Percentiles rank a stretch among this genome's conserved stretches.
Evolutionary conservation across 2,329 filamentous ascomycete genomes (phyloP).

Genomic region (Parastagonospora nodorum): DNA sequence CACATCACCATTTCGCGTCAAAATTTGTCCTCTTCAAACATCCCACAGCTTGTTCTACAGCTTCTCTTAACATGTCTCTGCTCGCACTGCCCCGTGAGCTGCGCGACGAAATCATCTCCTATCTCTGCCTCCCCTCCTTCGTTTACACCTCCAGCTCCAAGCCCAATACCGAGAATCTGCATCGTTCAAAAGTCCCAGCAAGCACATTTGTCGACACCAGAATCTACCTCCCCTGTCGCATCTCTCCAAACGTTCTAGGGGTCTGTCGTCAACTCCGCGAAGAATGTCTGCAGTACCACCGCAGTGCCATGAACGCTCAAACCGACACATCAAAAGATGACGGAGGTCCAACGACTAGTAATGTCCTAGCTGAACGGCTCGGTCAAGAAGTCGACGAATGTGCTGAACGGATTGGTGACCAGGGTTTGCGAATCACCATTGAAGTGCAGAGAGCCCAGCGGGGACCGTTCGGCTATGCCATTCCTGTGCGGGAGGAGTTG

Average conservation of each 20-base stretch:
- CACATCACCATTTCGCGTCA: too few relatives aligned
- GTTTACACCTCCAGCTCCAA: slow-evolving; percentile 29
- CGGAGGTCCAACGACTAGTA: slow-evolving; percentile 2
- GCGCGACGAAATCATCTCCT: slow-evolving; percentile 30
- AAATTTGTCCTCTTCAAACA: too few relatives aligned
- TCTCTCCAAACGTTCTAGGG: slow-evolving; percentile 25
- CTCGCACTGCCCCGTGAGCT: slow-evolving; percentile 33
- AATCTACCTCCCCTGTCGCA: slow-evolving; percentile 29
- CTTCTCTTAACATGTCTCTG: slow-evolving; percentile 8
- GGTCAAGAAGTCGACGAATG: slow-evolving; percentile 22
- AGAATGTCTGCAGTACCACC: slow-evolving; percentile 27
- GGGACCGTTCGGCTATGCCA: slow-evolving; percentile 21
- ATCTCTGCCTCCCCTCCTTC: slow-evolving; percentile 23
- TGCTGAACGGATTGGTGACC: slow-evolving; percentile 26
- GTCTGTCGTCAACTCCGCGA: slow-evolving; percentile 34
- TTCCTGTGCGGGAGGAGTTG: slow-evolving; percentile 23
- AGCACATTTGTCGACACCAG: slow-evolving; percentile 32
- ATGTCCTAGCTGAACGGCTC: slow-evolving; percentile 13
- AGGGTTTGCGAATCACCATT: slow-evolving; percentile 30
- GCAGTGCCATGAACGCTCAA: slow-evolving; percentile 13
- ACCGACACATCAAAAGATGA: background rate
- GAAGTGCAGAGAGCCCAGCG: slow-evolving; percentile 25
- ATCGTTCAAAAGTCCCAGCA: slow-evolving; percentile 7
- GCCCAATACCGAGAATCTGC: slow-evolving; percentile 12
- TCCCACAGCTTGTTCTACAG: background rate